Evolutionary conservation across 306 rosid species (phyloP).

Genomic region (Canavalia ensiformis): DNA sequence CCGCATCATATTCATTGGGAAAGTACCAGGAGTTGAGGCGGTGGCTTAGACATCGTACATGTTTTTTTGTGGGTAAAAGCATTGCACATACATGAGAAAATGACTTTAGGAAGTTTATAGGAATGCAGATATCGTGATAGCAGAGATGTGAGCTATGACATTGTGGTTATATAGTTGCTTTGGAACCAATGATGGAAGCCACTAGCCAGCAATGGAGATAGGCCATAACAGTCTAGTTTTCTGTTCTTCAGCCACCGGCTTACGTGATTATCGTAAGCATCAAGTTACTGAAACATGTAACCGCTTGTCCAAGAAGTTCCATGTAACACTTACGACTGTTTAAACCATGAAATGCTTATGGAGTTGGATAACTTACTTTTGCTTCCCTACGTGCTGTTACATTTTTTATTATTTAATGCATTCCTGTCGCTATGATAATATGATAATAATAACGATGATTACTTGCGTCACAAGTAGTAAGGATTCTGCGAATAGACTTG

Average conservation of each 20-base stretch:
- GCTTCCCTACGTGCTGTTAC: not conserved
- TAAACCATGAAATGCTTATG: not conserved
- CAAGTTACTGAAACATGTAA: not conserved
- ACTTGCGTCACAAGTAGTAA: conserved; percentile 26
- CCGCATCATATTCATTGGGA: not conserved
- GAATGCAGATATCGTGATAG: not conserved
- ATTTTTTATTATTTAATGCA: conserved; percentile 17
- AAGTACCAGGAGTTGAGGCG: not conserved
- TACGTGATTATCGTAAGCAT: not conserved
- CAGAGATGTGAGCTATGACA: not conserved
- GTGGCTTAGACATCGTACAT: not conserved
- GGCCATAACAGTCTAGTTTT: not conserved
- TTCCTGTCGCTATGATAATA: not conserved
- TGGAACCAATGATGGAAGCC: not conserved
- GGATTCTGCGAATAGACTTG: not conserved
- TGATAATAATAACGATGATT: not conserved
- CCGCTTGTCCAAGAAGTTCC: not conserved
- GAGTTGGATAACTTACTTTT: not conserved
- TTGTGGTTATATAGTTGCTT: not conserved
- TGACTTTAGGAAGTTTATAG: not conserved
- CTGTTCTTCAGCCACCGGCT: not conserved
- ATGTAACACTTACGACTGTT: not conserved
- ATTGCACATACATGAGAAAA: not conserved
- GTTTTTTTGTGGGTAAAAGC: not conserved
- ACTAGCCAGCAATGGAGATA: not conserved